Evolutionary conservation across 768 basidiomycete genomes (phyloP), one percentile per base, ranked within the genome.

Genomic region (Coprinellus micaceus): DNA sequence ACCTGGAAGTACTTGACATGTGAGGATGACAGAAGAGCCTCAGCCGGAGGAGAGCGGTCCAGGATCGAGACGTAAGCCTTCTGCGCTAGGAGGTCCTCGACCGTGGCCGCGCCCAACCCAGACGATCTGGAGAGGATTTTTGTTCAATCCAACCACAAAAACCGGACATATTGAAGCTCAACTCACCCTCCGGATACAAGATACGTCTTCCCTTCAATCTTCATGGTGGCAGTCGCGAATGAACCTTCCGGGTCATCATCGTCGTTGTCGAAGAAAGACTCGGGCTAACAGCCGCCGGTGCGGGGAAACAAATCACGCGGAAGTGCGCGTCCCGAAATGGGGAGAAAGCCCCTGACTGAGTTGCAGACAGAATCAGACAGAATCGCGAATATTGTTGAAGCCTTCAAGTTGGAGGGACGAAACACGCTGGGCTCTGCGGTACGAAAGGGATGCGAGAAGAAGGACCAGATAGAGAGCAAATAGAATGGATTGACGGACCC

Each of bases 171-270:
- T n/a, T n/a, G n/a, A 11, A 9, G 25, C 12, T 29, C 3, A 19
- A 64, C 75, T 62, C 59, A 83, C 81, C 82, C 82, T 52, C 82
- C 82, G 41, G 82, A 83, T 11, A 83, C 70, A 40, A 84, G 69
- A 61, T 82, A 82, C 3, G 82, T 84, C 21, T 82, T 68, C 25
- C 77, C 74, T 56, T 70, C 72, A n/a, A 76, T 63, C 66, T 78
- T 82, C 81, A 83, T 82, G 19, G 11, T 59, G 21, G 53, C 56
- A 28, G 45, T 56, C 12, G 13, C 4, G 45, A 37, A 48, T 30
- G 33, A 33, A 33, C 33, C 7, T n/a, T 28, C 28, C 17, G 47
- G 25, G 26, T 48, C 25, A 4, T 28, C 47, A 30, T 48, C 47
- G 28, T 48, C 15, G 47, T 28, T 9, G 26, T n/a, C 47, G 6